Conservation (phyloP, 2,329 filamentous ascomycete species). For the Calonectria henricotiae region DNA sequence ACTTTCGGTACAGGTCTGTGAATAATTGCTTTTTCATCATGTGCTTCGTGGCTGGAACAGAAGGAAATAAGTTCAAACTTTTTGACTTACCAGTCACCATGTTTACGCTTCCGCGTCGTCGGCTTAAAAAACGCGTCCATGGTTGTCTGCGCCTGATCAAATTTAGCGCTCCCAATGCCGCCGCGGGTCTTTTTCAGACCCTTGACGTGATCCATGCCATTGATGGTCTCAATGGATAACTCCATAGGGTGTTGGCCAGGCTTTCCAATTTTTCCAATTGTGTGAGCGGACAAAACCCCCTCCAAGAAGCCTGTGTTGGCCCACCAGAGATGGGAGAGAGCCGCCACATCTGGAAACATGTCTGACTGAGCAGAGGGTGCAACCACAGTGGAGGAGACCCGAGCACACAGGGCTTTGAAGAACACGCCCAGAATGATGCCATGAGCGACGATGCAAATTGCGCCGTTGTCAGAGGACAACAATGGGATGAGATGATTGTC, state of each 20-base stretch:
- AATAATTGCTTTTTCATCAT: constrained; percentile 81
- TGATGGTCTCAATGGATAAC: constrained; percentile 73
- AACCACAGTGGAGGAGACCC: constrained; percentile 60
- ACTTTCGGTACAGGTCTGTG: constrained; percentile 90
- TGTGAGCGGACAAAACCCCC: constrained; percentile 43
- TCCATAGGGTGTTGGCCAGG: constrained; percentile 45
- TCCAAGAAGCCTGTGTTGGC: constrained; percentile 70
- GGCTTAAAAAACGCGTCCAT: constrained; percentile 84
- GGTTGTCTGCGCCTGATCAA: constrained; percentile 83
- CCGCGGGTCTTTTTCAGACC: constrained; percentile 85
- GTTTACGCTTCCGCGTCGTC: constrained; percentile 50
- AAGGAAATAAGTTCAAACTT: constrained; percentile 32
- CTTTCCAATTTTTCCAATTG: background rate
- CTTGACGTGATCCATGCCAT: constrained; percentile 80
- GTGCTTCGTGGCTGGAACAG: constrained; percentile 46
- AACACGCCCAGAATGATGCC: constrained; percentile 84
- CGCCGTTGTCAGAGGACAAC: constrained; percentile 31
- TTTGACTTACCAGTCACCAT: constrained; percentile 60
- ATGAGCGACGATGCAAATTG: constrained; percentile 78
- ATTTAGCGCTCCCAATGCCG: constrained; percentile 84
- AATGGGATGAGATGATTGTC: constrained; percentile 75
- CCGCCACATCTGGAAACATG: constrained; percentile 31
- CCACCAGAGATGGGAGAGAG: constrained; percentile 60
- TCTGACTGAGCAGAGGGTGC: constrained; percentile 39
- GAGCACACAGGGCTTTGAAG: constrained; percentile 74